phyloP scores from a whole-genome alignment of 2,329 filamentous ascomycete species.

The Phialocephala subalpina region DNA sequence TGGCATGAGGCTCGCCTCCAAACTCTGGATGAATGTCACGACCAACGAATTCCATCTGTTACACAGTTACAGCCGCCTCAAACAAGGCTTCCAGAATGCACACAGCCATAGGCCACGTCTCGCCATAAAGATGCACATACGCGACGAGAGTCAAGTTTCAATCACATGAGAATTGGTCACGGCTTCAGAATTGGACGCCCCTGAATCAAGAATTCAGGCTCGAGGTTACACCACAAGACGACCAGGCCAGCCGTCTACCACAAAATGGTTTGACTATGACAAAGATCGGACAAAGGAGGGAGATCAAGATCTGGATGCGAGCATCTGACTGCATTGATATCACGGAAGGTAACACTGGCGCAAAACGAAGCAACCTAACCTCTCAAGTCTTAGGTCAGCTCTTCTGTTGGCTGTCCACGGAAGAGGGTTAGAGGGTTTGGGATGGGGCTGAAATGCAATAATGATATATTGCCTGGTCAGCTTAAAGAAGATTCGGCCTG shows the following conservation, averaged over 20 bases:
- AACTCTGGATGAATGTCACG: slow-evolving; percentile 7
- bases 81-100: slow-evolving; percentile 14
- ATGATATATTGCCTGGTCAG: slow-evolving; percentile 14
- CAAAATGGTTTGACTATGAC: slow-evolving; percentile 22
- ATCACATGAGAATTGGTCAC: slow-evolving; percentile 24
- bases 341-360: slow-evolving; percentile 26
- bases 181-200: slow-evolving; percentile 8
- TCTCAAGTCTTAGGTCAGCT: slow-evolving; percentile 33
- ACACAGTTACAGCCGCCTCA: slow-evolving; percentile 14
- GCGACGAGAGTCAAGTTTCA: slow-evolving; percentile 28
- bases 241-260: slow-evolving; percentile 15
- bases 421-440: slow-evolving; percentile 2
- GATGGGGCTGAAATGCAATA: slow-evolving; percentile 24
- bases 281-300: neutral
- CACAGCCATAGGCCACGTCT: slow-evolving; percentile 26
- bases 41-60: neutral
- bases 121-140: slow-evolving; percentile 16
- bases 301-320: neutral
- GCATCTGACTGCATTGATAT: slow-evolving; percentile 18
- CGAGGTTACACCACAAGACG: slow-evolving; percentile 16
- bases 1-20: slow-evolving; percentile 9
- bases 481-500: neutral
- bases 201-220: slow-evolving; percentile 17
- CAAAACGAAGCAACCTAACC: slow-evolving; percentile 7
- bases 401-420: slow-evolving; percentile 1